Evolutionary conservation across 805 yeast genomes (phyloP), one percentile per base, ranked within the genome.

Genomic region (Kodamaea sagamina): DNA sequence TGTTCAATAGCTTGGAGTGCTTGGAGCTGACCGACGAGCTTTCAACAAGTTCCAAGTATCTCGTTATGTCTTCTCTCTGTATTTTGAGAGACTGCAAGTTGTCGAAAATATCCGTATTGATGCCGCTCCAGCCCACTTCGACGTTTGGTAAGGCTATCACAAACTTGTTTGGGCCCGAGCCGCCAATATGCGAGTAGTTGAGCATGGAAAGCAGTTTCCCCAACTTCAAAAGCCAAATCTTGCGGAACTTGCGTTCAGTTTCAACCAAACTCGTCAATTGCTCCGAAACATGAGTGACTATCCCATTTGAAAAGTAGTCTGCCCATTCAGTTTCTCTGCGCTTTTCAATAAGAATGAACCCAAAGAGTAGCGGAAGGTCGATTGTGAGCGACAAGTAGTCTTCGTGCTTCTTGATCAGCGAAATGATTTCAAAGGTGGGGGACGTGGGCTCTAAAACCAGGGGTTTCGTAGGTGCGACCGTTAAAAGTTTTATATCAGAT

Each of bases 361-460:
- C 93, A 57, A 85, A 84, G 1, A 85, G 61, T 9, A 85, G 57
- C 0, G 95, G 95, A 19, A 86, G 56, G 57, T 86, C 93, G 10
- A 78, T 70, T 0, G 84, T 78, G 31, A 69, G 51, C 2, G 74
- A 65, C 4, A 70, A 55, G 42, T 63, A 56, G 46, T 71, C 68
- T 50, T 71, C 75, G 16, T 62, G 51, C 7, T 44, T 46, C 37
- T 65, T 68, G 21, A 68, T 61, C 16, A 47, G 40, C 39, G 50
- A 54, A 16, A 66, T 55, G 3, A 55, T 54, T 21, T 60, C 50
- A 41, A 42, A 56, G 2, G 56, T 47, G 16, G 54, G 35, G 22
- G 9, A 18, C 41, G 13, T 27, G 12, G 34, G 26, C 11, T 47
- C 49, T 4, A 46, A 15, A 12, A 8, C 28, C 4, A n/a, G 19